phyloP scores from a whole-genome alignment of 2,329 filamentous ascomycete genomes.

The Penicillium psychrosexuale region DNA sequence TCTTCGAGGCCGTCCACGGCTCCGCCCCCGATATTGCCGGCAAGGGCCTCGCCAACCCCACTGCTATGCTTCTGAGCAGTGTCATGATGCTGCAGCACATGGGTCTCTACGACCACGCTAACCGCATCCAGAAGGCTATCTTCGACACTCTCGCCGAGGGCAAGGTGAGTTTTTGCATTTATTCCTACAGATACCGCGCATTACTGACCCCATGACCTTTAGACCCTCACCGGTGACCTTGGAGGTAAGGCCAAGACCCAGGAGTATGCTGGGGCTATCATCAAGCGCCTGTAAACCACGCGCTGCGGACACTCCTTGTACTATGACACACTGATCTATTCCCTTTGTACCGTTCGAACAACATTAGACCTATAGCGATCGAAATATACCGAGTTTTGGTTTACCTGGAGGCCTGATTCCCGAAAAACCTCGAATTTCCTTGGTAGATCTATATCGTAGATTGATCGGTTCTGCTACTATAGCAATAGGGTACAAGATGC shows the following conservation, averaged over 20 bases:
- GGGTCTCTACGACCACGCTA: constrained; percentile 79
- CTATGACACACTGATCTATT: constrained; percentile 35
- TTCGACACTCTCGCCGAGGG: constrained; percentile 95
- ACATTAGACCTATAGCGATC: constrained; percentile 39
- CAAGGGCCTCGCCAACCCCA: constrained; percentile 95
- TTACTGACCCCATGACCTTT: constrained; percentile 12
- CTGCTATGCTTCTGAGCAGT: constrained; percentile 87
- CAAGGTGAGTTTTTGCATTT: constrained; percentile 57
- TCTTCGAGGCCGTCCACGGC: constrained; percentile 99
- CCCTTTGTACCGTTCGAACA: constrained; percentile 36
- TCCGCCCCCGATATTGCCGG: constrained; percentile 95
- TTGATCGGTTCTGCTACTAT: neutral
- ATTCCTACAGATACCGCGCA: neutral
- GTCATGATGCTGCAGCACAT: constrained; percentile 99
- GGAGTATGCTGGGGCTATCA: constrained; percentile 92
- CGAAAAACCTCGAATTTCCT: neutral
- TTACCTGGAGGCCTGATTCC: constrained; percentile 25
- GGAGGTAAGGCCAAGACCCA: constrained; percentile 94
- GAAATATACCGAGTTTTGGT: constrained; percentile 36
- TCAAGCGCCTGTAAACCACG: constrained; percentile 56
- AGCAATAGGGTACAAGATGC: neutral
- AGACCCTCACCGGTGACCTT: constrained; percentile 86
- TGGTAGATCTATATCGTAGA: neutral
- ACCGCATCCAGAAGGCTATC: constrained; percentile 87
- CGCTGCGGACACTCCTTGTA: constrained; percentile 30